Base-by-base conservation (phyloP, 2,329 filamentous ascomycete genomes). In the Diaporthe ampelina region DNA sequence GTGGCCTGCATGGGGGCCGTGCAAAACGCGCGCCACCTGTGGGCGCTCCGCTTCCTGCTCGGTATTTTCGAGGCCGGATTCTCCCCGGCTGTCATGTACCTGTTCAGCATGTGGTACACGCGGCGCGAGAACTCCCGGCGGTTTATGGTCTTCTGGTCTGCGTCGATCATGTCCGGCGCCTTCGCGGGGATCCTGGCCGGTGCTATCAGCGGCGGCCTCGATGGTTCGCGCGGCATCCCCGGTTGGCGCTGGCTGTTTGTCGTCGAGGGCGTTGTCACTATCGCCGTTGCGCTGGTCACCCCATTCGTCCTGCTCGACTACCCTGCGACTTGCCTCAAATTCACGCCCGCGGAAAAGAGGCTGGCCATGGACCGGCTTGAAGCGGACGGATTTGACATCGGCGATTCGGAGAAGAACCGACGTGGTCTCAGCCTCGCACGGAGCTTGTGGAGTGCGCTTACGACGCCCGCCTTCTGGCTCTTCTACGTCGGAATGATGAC, bases 71-170 rank as follows among this genome's bases (percentile, higher is more conserved):
- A 87, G 78, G 83, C 85, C 40, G 85, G 85, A 3, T 87, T 88
- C 74, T 83, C 84, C 1, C 86, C 86, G 0, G 86, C 85, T 29
- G 83, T 87, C 29, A 77, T 87, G 10, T 81, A 86, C 54, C 82
- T 88, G 58, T 82, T 89, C 24, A 87, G 86, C 0, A 87, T 84
- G 0, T 89, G 87, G 86, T 89, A 89, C 78, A 87, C 87, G 78
- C 54, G 68, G 8, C 50, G 57, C 15, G 52, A 70, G 68, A 32
- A 43, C 24, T 37, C 56, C 5, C 89, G 87, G 77, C 83, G 88
- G 4, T 88, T 89, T 75, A 85, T 84, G 17, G 80, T 89, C 10
- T 89, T 87, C 77, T 88, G 88, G 76, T 87, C 86, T 4, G 88
- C 87, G 2, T 86, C 87, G 0, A 85, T 89, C 10, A 79, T 88